Conservation (phyloP, 176 grass and related monocot species). For the Aechmea fasciata region DNA sequence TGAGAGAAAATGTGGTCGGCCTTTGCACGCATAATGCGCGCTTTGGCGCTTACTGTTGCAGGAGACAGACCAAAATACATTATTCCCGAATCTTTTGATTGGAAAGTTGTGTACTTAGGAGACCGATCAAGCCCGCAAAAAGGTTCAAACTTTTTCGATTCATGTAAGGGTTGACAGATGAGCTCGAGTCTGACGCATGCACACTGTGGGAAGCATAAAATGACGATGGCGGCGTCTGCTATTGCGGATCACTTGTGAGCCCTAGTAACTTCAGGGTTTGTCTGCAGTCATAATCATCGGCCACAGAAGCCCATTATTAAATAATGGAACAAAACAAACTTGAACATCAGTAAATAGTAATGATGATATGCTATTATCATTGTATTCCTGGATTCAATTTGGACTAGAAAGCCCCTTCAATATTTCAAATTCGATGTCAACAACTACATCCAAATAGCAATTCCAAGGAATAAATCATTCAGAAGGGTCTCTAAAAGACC, state of each 20-base stretch:
- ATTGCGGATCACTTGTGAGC: slow-evolving; percentile 39
- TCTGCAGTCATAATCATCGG: slow-evolving; percentile 36
- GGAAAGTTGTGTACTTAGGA: too few species aligned
- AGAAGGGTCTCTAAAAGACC: too few species aligned
- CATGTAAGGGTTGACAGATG: slow-evolving; percentile 62
- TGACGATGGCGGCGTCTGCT: slow-evolving; percentile 36
- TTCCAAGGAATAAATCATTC: too few species aligned
- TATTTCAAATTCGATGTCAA: too few species aligned
- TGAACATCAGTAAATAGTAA: background rate
- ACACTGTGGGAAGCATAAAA: slow-evolving; percentile 45
- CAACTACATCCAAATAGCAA: too few species aligned
- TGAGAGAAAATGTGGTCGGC: too few species aligned
- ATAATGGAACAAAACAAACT: slow-evolving; percentile 4
- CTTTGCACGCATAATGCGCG: too few species aligned
- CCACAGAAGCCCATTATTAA: slow-evolving; percentile 8
- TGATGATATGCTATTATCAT: background rate
- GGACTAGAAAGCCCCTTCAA: too few species aligned
- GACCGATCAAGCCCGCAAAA: too few species aligned
- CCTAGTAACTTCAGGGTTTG: slow-evolving; percentile 64
- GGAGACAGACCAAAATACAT: too few species aligned
- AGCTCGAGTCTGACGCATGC: slow-evolving; percentile 32
- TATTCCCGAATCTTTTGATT: too few species aligned
- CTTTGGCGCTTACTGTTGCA: too few species aligned
- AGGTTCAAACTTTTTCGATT: background rate
- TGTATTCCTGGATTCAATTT: background rate